Evolutionary conservation across 1,284 basidiomycete species (phyloP).

Genomic region (Heterobasidion parviporum): DNA sequence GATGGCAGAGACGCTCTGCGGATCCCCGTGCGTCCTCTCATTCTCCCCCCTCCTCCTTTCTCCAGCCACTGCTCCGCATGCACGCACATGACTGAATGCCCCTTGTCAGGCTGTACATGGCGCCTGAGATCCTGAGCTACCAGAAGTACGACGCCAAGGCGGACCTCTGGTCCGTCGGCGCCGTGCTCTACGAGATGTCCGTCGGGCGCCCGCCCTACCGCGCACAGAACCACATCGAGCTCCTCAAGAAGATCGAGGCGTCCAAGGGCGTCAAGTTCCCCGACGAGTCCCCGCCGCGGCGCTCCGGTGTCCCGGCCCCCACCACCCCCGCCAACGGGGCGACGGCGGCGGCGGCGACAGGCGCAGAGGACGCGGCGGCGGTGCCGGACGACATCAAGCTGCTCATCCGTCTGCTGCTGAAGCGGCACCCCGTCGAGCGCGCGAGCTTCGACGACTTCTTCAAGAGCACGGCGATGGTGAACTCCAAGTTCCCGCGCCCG

Average conservation of each 20-base stretch:
- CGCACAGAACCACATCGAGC: conserved; percentile 93
- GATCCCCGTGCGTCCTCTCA: conserved; percentile 71
- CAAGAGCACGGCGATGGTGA: conserved; percentile 70
- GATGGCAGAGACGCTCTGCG: conserved; percentile 96
- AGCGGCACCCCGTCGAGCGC: conserved; percentile 78
- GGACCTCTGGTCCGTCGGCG: conserved; percentile 97
- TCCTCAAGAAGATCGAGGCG: conserved; percentile 88
- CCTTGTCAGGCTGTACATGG: conserved; percentile 83
- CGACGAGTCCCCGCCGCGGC: conserved; percentile 51
- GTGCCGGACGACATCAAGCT: conserved; percentile 85
- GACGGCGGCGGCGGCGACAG: background rate
- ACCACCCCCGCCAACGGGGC: background rate
- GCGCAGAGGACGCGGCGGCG: conserved; percentile 24
- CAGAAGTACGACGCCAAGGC: conserved; percentile 98
- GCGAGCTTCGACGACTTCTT: conserved; percentile 94
- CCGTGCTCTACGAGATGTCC: conserved; percentile 94
- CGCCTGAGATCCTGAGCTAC: conserved; percentile 94
- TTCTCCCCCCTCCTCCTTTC: too few relatives aligned
- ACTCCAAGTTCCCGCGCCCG: conserved; percentile 60
- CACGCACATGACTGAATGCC: background rate
- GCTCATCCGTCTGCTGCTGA: conserved; percentile 79
- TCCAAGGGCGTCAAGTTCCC: conserved; percentile 86
- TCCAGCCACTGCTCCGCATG: too few relatives aligned
- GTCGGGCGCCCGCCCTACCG: conserved; percentile 92
- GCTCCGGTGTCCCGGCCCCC: background rate